phyloP scores from a whole-genome alignment of 2,329 filamentous ascomycete species.

The Aschersonia sp. region DNA sequence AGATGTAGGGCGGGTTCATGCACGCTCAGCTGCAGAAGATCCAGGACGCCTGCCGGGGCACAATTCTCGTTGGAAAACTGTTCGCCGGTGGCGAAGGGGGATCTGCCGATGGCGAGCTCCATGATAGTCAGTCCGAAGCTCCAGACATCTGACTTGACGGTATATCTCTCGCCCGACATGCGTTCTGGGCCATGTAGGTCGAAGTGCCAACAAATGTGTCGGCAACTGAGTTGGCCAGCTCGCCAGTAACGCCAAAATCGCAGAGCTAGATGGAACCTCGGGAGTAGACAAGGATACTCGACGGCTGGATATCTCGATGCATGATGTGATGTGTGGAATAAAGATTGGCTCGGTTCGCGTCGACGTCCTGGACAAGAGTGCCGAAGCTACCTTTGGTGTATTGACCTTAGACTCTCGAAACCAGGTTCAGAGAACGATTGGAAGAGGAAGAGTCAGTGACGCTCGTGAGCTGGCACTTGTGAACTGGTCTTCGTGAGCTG shows the following conservation, averaged over 20 bases:
- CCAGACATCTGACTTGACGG: constrained; percentile 97
- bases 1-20: constrained; percentile 87
- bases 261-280: constrained; percentile 90
- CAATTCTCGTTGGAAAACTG: constrained; percentile 59
- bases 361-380: no score
- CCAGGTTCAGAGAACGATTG: no score
- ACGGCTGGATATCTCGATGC: constrained; percentile 98
- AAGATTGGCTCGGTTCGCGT: no score
- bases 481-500: no score
- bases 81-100: constrained; percentile 73
- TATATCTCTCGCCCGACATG: constrained; percentile 94
- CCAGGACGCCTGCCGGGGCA: constrained; percentile 85
- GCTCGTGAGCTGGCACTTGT: no score
- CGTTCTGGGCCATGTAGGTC: constrained; percentile 99
- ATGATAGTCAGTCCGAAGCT: constrained; percentile 91
- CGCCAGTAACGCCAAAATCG: constrained; percentile 96
- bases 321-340: constrained; percentile 95
- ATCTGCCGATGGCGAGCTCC: constrained; percentile 95
- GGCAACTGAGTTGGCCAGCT: constrained; percentile 95
- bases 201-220: constrained; percentile 98
- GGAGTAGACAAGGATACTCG: constrained; percentile 93
- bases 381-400: no score
- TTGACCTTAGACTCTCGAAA: no score
- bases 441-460: no score
- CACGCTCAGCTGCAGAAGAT: constrained; percentile 92